phyloP scores from a whole-genome alignment of 495 filamentous ascomycete species.

The Bryoglossum gracile region DNA sequence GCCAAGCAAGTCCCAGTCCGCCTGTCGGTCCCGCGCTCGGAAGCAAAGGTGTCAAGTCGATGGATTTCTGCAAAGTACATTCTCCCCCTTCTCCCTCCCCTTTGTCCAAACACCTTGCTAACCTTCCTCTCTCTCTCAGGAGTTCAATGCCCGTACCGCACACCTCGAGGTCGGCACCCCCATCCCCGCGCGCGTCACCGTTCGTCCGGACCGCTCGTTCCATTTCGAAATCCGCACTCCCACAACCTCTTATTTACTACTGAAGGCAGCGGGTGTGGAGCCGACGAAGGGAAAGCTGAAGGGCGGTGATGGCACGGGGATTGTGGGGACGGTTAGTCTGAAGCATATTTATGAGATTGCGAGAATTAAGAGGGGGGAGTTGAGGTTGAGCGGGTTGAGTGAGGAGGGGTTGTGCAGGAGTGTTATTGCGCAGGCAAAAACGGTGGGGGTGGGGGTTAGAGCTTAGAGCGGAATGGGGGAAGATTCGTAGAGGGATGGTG shows the following conservation, averaged over 20 bases:
- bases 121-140: slow-evolving; percentile 41
- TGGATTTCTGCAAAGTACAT: slow-evolving; percentile 97
- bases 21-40: slow-evolving; percentile 95
- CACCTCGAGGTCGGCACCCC: slow-evolving; percentile 79
- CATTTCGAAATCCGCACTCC: slow-evolving; percentile 90
- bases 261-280: slow-evolving; percentile 71
- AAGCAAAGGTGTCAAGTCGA: slow-evolving; percentile 97
- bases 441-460: slow-evolving; percentile 75
- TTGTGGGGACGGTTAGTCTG: slow-evolving; percentile 72
- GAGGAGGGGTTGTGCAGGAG: slow-evolving; percentile 77
- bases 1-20: slow-evolving; percentile 94
- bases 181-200: slow-evolving; percentile 81
- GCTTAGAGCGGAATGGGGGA: slow-evolving; percentile 37
- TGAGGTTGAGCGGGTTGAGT: slow-evolving; percentile 69
- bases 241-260: slow-evolving; percentile 78
- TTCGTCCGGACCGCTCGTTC: slow-evolving; percentile 90
- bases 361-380: slow-evolving; percentile 85
- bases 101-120: slow-evolving; percentile 1
- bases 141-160: slow-evolving; percentile 93
- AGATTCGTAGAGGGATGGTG: background rate
- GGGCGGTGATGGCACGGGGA: slow-evolving; percentile 73
- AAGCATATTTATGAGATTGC: slow-evolving; percentile 99
- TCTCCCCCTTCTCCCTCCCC: slow-evolving; percentile 4
- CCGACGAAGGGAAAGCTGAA: slow-evolving; percentile 65
- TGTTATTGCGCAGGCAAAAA: slow-evolving; percentile 81